Percentiles rank a stretch among this genome's conserved stretches.
These are phyloP conservation scores for Spongispora temasekensis DNA, from an alignment of 1,284 basidiomycete genomes.

Conservation along the genomic window DNA sequence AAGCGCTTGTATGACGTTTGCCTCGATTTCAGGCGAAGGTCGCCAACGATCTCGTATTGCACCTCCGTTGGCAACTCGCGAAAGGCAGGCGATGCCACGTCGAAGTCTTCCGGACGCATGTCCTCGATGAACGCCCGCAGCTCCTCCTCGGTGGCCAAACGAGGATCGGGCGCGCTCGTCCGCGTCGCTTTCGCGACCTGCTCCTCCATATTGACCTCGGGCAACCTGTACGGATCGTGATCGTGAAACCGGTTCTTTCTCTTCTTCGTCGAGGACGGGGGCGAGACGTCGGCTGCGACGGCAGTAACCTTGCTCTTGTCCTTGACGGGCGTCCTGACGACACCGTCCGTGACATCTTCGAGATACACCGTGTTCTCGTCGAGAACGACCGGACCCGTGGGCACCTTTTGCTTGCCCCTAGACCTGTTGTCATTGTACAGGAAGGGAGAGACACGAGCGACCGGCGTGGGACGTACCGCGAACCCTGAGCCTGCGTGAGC, in stretches of 20 bases:
- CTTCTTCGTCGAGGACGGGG: constrained; percentile 55
- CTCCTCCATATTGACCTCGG: constrained; percentile 68
- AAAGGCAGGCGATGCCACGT: constrained; percentile 87
- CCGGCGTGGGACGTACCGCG: constrained; percentile 33
- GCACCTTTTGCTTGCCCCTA: constrained; percentile 48
- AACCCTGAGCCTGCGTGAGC: constrained; percentile 65
- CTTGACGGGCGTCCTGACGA: constrained; percentile 52
- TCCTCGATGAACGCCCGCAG: constrained; percentile 89
- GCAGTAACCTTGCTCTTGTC: constrained; percentile 21
- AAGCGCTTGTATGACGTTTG: constrained; percentile 92
- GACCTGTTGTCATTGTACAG: constrained; percentile 9
- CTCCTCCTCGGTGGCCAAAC: constrained; percentile 93
- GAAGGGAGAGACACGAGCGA: neutral
- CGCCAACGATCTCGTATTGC: constrained; percentile 98
- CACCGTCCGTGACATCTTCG: constrained; percentile 77
- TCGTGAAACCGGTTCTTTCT: constrained; percentile 66
- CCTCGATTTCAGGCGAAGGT: constrained; percentile 89
- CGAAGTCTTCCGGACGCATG: constrained; percentile 91
- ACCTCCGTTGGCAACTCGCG: constrained; percentile 92
- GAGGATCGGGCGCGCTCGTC: constrained; percentile 73
- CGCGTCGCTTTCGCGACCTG: constrained; percentile 60
- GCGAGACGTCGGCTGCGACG: constrained; percentile 36
- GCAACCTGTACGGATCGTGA: constrained; percentile 83
- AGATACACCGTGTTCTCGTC: constrained; percentile 80
- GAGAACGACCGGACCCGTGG: constrained; percentile 45